Evolutionary conservation across 1,139 yeast genomes (phyloP).

Genomic region (Diutina scorzettiae): DNA sequence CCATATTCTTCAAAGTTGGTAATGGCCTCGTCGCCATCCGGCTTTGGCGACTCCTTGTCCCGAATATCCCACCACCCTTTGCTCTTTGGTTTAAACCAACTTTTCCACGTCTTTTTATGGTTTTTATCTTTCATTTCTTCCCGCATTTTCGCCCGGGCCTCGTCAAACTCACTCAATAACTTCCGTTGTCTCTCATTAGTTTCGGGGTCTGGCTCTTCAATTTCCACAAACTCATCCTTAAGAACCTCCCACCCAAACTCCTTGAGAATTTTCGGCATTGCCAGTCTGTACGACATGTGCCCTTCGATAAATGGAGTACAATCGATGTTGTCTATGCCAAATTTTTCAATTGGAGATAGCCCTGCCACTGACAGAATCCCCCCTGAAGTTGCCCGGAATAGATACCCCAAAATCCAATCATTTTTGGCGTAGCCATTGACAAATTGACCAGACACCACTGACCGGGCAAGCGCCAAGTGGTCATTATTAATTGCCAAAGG

Average conservation of each 20-base stretch:
- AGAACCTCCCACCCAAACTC: constrained; percentile 69
- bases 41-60: constrained; percentile 7
- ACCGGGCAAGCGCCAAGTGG: constrained; percentile 66
- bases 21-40: constrained; percentile 6
- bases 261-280: constrained; percentile 71
- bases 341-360: constrained; percentile 56
- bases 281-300: constrained; percentile 92
- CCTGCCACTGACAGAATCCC: constrained; percentile 90
- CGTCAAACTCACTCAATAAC: constrained; percentile 72
- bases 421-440: constrained; percentile 84
- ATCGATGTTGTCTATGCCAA: constrained; percentile 73
- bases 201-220: constrained; percentile 93
- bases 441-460: constrained; percentile 84
- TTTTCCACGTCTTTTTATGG: constrained; percentile 37
- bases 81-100: constrained; percentile 65
- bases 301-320: constrained; percentile 84
- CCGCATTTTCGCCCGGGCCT: constrained; percentile 55
- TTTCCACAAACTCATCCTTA: constrained; percentile 87
- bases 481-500: constrained; percentile 76
- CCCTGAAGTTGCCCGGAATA: constrained; percentile 92
- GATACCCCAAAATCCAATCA: constrained; percentile 94
- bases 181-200: constrained; percentile 72
- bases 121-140: constrained; percentile 20
- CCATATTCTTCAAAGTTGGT: constrained; percentile 7
- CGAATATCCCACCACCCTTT: constrained; percentile 79